Evolutionary conservation across 495 filamentous ascomycete species (phyloP), one percentile per base, ranked within the genome.

Genomic region (Pseudotulostoma volvatum): DNA sequence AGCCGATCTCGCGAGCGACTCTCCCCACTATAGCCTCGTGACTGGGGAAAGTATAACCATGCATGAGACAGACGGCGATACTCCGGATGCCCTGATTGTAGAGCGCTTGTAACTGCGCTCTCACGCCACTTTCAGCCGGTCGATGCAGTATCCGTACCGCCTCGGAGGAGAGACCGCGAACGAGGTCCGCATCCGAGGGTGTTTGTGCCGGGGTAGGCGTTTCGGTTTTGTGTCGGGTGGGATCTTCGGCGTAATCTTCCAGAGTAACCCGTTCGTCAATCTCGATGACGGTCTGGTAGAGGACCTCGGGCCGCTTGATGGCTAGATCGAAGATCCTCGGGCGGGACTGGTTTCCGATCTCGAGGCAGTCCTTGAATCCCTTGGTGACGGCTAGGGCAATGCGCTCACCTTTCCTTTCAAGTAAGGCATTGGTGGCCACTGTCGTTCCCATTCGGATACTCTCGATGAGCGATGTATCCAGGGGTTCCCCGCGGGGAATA

Each of bases 391-490:
- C 69, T 56, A 92, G 66, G 7, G 79, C 84, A 47, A 85, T 86
- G 51, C 69, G 71, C 60, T 90, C 84, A 5, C 84, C 84, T 58
- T 92, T 92, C 35, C 84, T 57, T 55, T 92, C 84, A 1, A 92
- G 63, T 34, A 92, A 57, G 28, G 78, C 78, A 46, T 83, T 83
- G 9, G 78, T 83, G 3, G 79, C 78, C 14, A 83, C 78, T 3
- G 78, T 83, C 15, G 79, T 83, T 15, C 79, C 79, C 78, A 83
- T 82, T 38, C 78, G 74, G 48, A 83, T 81, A 19, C 73, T 78
- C 41, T 81, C 74, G 48, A 92, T 88, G 48, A 72, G 60, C 18
- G 74, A 69, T 1, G 84, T 90, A 51, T 90, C 81, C 7, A 90
- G 56, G 0, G 79, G 63, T 55, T 81, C 62, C 16, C 80, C 83